These are phyloP conservation scores for Neurospora sp. DNA, from an alignment of 495 filamentous ascomycete species.

Conservation along the genomic window DNA sequence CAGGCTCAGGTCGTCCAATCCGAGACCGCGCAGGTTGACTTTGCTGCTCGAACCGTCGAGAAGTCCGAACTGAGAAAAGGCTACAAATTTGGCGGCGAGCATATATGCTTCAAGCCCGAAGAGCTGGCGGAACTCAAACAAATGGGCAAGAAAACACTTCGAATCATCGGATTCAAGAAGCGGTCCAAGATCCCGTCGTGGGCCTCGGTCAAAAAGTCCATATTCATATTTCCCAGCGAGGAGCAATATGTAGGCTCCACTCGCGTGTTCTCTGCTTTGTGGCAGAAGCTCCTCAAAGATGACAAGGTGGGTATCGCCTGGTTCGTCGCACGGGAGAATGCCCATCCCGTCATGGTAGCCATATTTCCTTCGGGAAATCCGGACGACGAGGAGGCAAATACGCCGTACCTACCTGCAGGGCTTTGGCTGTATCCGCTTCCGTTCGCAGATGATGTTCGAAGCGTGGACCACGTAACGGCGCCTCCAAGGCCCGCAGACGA, in stretches of 20 bases:
- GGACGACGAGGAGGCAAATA: slow-evolving; percentile 48
- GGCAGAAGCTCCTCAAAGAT: slow-evolving; percentile 70
- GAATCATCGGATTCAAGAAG: slow-evolving; percentile 92
- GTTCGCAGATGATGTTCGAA: slow-evolving; percentile 82
- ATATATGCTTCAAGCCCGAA: slow-evolving; percentile 73
- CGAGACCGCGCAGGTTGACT: slow-evolving; percentile 60
- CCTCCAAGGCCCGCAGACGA: slow-evolving; percentile 55
- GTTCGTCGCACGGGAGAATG: slow-evolving; percentile 77
- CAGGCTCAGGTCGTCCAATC: slow-evolving; percentile 68
- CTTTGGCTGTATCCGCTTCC: slow-evolving; percentile 86
- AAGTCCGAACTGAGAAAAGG: slow-evolving; percentile 80
- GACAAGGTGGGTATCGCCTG: slow-evolving; percentile 78
- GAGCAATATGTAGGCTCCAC: slow-evolving; percentile 83
- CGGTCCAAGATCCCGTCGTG: slow-evolving; percentile 65
- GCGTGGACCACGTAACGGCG: slow-evolving; percentile 34
- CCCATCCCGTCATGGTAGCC: slow-evolving; percentile 66
- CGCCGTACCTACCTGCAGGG: slow-evolving; percentile 67
- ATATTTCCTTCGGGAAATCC: slow-evolving; percentile 65
- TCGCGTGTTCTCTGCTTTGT: slow-evolving; percentile 82
- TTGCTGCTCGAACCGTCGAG: slow-evolving; percentile 67
- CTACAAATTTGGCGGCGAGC: slow-evolving; percentile 90
- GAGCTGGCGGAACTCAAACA: slow-evolving; percentile 66
- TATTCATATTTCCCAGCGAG: slow-evolving; percentile 92
- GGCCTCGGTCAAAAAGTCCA: slow-evolving; percentile 76
- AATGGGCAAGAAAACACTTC: slow-evolving; percentile 63